phyloP scores from a whole-genome alignment of 2,329 filamentous ascomycete genomes.

The Epichloe coenophiala region DNA sequence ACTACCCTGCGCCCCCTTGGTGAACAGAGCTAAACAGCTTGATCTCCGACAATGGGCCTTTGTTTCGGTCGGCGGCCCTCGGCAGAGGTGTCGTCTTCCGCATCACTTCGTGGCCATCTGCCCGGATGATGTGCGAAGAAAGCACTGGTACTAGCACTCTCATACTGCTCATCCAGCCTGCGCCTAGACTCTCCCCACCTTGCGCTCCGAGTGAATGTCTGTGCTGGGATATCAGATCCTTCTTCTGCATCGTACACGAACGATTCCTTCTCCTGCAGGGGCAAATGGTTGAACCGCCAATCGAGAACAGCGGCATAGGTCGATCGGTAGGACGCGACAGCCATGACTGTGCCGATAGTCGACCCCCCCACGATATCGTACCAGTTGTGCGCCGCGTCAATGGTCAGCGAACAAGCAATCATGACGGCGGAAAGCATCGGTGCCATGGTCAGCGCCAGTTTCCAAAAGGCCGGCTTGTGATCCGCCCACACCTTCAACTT shows the following conservation, averaged over 20 bases:
- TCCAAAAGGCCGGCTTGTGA: constrained; percentile 55
- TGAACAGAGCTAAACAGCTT: background rate
- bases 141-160: background rate
- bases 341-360: constrained; percentile 48
- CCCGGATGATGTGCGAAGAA: background rate
- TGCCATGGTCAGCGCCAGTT: constrained; percentile 41
- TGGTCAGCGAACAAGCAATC: constrained; percentile 47
- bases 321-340: constrained; percentile 50
- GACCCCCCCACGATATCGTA: constrained; percentile 56
- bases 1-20: no score
- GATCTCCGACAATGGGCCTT: background rate
- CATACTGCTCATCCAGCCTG: constrained; percentile 2
- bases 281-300: constrained; percentile 55
- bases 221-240: constrained; percentile 8
- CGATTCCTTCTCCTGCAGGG: constrained; percentile 29
- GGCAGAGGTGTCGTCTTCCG: background rate
- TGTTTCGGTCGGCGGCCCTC: background rate
- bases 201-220: constrained; percentile 13
- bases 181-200: constrained; percentile 15
- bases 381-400: constrained; percentile 56
- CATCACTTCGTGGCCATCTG: background rate
- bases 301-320: constrained; percentile 57
- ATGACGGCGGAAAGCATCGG: constrained; percentile 48
- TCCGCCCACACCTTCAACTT: constrained; percentile 59
- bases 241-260: constrained; percentile 8